phyloP scores from a whole-genome alignment of 306 rosid species.

The Casuarina cunninghamiana region DNA sequence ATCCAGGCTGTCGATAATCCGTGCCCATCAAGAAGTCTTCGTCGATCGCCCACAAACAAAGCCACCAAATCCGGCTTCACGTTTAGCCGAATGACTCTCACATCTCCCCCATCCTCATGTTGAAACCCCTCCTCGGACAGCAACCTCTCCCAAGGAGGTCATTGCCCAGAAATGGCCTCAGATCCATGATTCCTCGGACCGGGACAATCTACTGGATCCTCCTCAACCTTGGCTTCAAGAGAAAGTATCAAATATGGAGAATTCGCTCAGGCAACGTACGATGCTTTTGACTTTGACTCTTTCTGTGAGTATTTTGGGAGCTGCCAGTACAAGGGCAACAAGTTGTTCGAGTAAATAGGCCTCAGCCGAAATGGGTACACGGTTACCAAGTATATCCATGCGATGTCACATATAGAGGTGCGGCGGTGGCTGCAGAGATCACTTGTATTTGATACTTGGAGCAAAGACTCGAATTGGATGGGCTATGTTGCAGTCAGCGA shows the following conservation, averaged over 20 bases:
- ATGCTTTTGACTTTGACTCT: slow-evolving; percentile 63
- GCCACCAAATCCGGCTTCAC: slow-evolving; percentile 24
- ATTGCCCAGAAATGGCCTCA: slow-evolving; percentile 37
- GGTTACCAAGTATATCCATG: slow-evolving; percentile 51
- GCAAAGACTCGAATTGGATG: slow-evolving; percentile 67
- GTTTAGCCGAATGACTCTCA: slow-evolving; percentile 19
- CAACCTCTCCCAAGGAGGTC: too few species aligned
- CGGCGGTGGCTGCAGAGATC: slow-evolving; percentile 65
- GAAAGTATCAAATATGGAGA: slow-evolving; percentile 71
- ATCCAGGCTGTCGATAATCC: neutral
- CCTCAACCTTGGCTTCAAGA: slow-evolving; percentile 54
- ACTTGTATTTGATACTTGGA: slow-evolving; percentile 49
- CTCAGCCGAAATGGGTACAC: neutral
- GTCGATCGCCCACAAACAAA: slow-evolving; percentile 32
- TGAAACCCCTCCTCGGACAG: too few species aligned
- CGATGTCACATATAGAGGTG: slow-evolving; percentile 59
- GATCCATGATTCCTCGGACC: slow-evolving; percentile 43
- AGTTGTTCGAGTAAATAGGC: slow-evolving; percentile 43
- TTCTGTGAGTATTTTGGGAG: slow-evolving; percentile 63
- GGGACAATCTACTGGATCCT: slow-evolving; percentile 54
- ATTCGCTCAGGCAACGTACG: slow-evolving; percentile 67
- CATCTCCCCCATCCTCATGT: too few species aligned
- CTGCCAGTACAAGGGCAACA: slow-evolving; percentile 47
- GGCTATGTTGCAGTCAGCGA: slow-evolving; percentile 51
- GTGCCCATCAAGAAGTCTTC: slow-evolving; percentile 9